Evolutionary conservation across 192 early-diverging fungal species (phyloP).

Genomic region (Umbelopsis sp.): DNA sequence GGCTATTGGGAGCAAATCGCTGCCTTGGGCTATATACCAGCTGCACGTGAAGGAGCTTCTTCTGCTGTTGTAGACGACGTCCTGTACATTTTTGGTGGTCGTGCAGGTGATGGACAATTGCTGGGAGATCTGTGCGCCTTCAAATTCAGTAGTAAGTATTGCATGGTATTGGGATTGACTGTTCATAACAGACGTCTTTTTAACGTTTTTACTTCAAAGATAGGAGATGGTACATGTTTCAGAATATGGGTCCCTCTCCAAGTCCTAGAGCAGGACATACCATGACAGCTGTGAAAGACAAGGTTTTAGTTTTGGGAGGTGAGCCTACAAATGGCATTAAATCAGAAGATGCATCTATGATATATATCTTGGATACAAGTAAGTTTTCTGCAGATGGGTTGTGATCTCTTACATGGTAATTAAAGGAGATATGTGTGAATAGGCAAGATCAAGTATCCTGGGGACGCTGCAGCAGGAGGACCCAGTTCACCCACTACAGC

Average conservation of each 20-base stretch:
- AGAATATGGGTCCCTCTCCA: constrained; percentile 49
- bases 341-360: constrained; percentile 36
- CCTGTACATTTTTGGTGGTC: constrained; percentile 62
- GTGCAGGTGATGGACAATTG: constrained; percentile 41
- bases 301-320: constrained; percentile 58
- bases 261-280: constrained; percentile 45
- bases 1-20: constrained; percentile 46
- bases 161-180: not conserved
- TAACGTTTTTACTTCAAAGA: constrained; percentile 23
- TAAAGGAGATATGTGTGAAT: constrained; percentile 15
- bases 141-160: constrained; percentile 46
- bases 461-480: constrained; percentile 20
- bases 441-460: constrained; percentile 55
- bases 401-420: constrained; percentile 17
- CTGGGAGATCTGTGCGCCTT: constrained; percentile 56
- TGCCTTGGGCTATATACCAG: constrained; percentile 48
- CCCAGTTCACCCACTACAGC: constrained; percentile 6
- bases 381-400: constrained; percentile 16
- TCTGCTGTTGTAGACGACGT: constrained; percentile 45
- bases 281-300: constrained; percentile 47
- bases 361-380: constrained; percentile 56
- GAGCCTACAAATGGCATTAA: constrained; percentile 41
- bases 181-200: not conserved
- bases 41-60: constrained; percentile 44
- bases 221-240: constrained; percentile 53